These are phyloP conservation scores for Pyrus bretschneideri DNA, from an alignment of 306 rosid species.

Conservation along the genomic window DNA sequence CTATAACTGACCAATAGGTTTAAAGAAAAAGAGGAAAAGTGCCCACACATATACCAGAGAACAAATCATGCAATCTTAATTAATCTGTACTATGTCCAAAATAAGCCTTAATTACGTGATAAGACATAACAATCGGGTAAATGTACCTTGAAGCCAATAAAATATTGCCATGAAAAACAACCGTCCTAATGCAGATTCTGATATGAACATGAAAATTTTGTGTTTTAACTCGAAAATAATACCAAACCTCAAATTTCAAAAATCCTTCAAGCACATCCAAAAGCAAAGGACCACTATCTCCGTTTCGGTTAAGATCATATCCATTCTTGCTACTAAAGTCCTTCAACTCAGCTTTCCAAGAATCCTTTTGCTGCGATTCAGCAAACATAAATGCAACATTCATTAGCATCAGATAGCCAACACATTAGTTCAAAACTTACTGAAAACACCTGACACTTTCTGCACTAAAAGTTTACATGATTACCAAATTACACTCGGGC, in stretches of 20 bases:
- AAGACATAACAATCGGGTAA: background rate
- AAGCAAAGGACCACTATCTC: conserved; percentile 86
- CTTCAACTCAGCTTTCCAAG: conserved; percentile 89
- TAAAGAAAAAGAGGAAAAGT: background rate
- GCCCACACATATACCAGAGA: background rate
- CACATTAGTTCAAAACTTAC: background rate
- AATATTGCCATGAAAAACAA: background rate
- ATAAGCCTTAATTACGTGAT: background rate
- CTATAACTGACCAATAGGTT: background rate
- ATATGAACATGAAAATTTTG: background rate
- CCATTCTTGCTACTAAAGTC: conserved; percentile 93
- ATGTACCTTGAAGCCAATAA: background rate
- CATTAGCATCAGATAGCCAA: background rate
- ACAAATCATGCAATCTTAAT: background rate
- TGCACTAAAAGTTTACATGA: background rate
- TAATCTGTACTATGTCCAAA: background rate
- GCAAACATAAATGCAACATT: background rate
- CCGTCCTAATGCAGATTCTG: background rate
- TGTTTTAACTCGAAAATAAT: background rate
- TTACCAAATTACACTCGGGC: conserved; percentile 98
- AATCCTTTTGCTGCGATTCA: conserved; percentile 73
- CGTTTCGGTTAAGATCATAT: conserved; percentile 87
- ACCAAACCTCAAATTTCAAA: conserved; percentile 90
- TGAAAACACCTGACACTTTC: background rate
- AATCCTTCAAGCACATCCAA: conserved; percentile 99